phyloP scores from a whole-genome alignment of 2,329 filamentous ascomycete genomes.

The Ilyonectria destructans region DNA sequence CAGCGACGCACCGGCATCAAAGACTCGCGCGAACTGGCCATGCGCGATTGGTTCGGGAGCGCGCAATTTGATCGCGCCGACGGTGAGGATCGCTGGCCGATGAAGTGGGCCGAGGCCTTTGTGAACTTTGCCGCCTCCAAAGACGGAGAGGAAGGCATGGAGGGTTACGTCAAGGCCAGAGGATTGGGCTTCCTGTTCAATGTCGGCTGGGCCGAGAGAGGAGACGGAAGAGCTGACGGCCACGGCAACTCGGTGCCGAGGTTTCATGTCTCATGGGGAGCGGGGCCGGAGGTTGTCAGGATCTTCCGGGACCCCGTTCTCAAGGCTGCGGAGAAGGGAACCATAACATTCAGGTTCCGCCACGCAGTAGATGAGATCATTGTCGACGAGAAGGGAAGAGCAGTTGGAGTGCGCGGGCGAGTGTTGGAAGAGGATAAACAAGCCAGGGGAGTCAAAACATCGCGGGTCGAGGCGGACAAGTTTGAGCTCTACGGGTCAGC shows the following conservation, averaged over 20 bases:
- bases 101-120: constrained; percentile 75
- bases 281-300: constrained; percentile 73
- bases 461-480: constrained; percentile 62
- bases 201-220: constrained; percentile 75
- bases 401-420: constrained; percentile 68
- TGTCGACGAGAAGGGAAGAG: constrained; percentile 67
- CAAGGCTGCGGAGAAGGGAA: constrained; percentile 66
- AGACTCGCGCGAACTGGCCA: constrained; percentile 70
- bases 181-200: constrained; percentile 69
- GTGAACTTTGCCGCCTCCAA: constrained; percentile 70
- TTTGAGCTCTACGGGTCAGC: constrained; percentile 71
- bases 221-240: constrained; percentile 68
- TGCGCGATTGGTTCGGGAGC: constrained; percentile 73
- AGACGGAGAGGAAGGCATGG: constrained; percentile 64
- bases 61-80: constrained; percentile 71
- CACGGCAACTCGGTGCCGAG: constrained; percentile 76
- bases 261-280: constrained; percentile 76
- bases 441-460: constrained; percentile 68
- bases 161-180: constrained; percentile 68
- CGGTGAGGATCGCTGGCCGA: constrained; percentile 71
- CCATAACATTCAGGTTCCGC: constrained; percentile 70
- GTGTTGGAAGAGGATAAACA: constrained; percentile 68
- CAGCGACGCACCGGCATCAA: constrained; percentile 73
- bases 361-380: constrained; percentile 73
- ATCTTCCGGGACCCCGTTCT: constrained; percentile 71